Conservation (phyloP, 83 land plant species). For the Thuja plicata region DNA sequence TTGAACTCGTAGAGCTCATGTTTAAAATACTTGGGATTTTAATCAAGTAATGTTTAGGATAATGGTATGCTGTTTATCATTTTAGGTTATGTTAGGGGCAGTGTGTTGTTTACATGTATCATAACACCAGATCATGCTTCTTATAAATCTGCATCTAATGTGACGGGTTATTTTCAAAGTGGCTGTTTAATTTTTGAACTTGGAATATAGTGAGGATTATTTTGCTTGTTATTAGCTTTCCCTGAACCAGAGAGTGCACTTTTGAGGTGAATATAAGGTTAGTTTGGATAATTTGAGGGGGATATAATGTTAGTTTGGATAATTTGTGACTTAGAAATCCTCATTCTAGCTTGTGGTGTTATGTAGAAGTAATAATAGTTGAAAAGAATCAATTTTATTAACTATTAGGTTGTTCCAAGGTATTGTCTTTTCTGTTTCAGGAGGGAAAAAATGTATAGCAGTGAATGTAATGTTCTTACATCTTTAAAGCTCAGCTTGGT, state of each 20-base stretch:
- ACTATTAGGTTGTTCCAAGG: background rate
- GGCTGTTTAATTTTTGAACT: background rate
- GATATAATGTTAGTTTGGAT: background rate
- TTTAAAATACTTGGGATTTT: background rate
- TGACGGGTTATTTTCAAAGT: background rate
- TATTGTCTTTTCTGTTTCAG: background rate
- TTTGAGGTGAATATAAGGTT: background rate
- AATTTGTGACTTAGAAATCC: background rate
- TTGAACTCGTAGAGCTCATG: background rate
- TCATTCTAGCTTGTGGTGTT: background rate
- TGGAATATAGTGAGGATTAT: background rate
- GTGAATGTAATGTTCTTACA: background rate
- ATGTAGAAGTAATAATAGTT: background rate
- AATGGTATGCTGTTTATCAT: background rate
- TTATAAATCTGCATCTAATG: background rate
- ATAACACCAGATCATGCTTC: background rate
- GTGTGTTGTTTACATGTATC: background rate
- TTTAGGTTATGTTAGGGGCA: background rate
- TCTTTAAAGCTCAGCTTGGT: background rate
- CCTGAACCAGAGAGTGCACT: background rate
- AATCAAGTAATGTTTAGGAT: background rate
- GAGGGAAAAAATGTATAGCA: background rate
- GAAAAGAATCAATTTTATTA: background rate
- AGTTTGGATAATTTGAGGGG: background rate
- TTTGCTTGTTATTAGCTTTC: background rate